phyloP scores from a whole-genome alignment of 768 basidiomycete genomes.

The Leccinum uliginosum region DNA sequence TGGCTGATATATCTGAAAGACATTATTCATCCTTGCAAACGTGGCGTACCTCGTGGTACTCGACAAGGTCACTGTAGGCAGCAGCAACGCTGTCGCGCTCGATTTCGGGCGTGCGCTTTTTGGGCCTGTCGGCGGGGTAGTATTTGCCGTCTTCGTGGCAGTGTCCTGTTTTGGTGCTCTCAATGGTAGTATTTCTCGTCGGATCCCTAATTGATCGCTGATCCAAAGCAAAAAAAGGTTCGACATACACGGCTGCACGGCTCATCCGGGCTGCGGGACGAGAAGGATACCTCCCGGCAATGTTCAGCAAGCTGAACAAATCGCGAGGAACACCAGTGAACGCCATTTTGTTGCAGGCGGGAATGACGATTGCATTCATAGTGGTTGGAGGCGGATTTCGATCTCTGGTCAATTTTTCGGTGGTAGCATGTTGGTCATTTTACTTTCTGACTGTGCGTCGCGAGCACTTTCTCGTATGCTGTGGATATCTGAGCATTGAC shows the following conservation, averaged over 20 bases:
- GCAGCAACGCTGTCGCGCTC: constrained; percentile 82
- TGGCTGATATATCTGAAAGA: constrained; percentile 33
- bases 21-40: constrained; percentile 78
- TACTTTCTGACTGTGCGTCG: constrained; percentile 74
- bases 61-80: constrained; percentile 69
- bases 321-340: constrained; percentile 83
- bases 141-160: constrained; percentile 90
- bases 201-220: background rate
- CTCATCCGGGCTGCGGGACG: constrained; percentile 86
- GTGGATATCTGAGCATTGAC: constrained; percentile 1
- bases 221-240: constrained; percentile 37
- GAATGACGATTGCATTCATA: constrained; percentile 73
- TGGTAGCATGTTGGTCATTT: constrained; percentile 83
- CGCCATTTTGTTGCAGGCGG: constrained; percentile 76
- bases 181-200: constrained; percentile 53
- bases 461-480: background rate
- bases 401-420: constrained; percentile 84
- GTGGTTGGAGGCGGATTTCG: constrained; percentile 86
- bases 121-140: constrained; percentile 77
- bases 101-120: constrained; percentile 90
- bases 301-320: constrained; percentile 76
- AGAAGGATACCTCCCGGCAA: constrained; percentile 79
- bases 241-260: constrained; percentile 73
- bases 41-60: constrained; percentile 90
- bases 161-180: constrained; percentile 94